Evolutionary conservation across 2,329 filamentous ascomycete species (phyloP).

Genomic region (Diplocarpon rosae): DNA sequence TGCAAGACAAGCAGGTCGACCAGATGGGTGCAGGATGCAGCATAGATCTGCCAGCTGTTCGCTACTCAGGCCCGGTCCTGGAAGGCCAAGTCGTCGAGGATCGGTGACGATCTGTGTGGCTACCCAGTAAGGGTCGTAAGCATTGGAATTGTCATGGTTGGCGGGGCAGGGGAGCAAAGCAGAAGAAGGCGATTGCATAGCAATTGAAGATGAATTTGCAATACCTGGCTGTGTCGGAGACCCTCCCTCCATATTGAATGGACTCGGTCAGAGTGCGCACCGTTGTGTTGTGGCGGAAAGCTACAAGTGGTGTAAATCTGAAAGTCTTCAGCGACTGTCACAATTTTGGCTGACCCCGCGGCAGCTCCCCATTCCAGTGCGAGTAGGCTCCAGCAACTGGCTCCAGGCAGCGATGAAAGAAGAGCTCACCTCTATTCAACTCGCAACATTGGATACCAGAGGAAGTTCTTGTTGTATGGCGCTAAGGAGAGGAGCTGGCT

Average conservation of each 20-base stretch:
- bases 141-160: constrained; percentile 3
- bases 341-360: constrained; percentile 1
- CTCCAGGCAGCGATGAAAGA: constrained; percentile 9
- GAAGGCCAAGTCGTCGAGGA: constrained; percentile 65
- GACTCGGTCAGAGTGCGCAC: constrained; percentile 2
- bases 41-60: constrained; percentile 81
- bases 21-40: constrained; percentile 74
- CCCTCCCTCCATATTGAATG: constrained; percentile 20
- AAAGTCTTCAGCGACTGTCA: constrained; percentile 1
- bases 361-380: constrained; percentile 1
- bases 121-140: constrained; percentile 25
- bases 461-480: neutral
- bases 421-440: neutral
- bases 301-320: constrained; percentile 7
- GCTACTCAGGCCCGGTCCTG: constrained; percentile 73
- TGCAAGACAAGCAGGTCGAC: constrained; percentile 59
- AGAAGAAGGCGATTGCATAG: constrained; percentile 1
- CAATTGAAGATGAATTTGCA: constrained; percentile 1
- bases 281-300: constrained; percentile 3
- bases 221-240: constrained; percentile 26
- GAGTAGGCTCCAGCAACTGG: constrained; percentile 6
- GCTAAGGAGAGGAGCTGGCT: neutral
- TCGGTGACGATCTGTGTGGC: constrained; percentile 75
- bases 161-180: constrained; percentile 1
- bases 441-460: neutral